Conservation (phyloP, 2,329 filamentous ascomycete species). For the Grosmannia huntii region DNA sequence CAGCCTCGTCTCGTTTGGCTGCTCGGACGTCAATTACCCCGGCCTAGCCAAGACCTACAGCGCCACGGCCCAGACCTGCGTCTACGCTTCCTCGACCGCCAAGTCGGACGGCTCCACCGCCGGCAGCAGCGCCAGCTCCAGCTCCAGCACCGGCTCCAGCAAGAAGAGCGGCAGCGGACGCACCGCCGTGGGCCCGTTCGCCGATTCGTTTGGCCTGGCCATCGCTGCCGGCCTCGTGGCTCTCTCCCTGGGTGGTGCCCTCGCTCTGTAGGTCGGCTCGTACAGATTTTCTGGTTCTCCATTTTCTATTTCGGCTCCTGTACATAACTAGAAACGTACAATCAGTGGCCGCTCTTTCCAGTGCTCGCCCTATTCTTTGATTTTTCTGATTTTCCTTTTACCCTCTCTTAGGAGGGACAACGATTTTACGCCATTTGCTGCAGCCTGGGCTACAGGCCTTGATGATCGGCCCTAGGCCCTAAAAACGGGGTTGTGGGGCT, state of each 20-base stretch:
- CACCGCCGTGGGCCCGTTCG: not conserved
- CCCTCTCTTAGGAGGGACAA: no score
- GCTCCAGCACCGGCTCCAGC: not conserved
- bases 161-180: not conserved
- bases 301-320: not conserved
- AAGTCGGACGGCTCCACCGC: not conserved
- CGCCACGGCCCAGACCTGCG: slow-evolving; percentile 1
- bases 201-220: not conserved
- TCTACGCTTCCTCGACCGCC: slow-evolving; percentile 1
- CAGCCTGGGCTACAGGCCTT: no score
- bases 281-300: no score
- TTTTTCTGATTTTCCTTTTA: not conserved
- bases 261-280: not conserved
- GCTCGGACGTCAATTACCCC: slow-evolving; percentile 7
- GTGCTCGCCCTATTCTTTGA: not conserved
- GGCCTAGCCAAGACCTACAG: slow-evolving; percentile 1
- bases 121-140: not conserved
- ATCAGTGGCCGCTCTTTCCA: not conserved
- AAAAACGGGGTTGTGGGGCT: not conserved
- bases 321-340: not conserved
- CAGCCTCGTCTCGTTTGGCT: slow-evolving; percentile 3
- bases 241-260: not conserved
- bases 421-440: not conserved
- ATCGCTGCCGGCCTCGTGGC: not conserved
- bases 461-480: no score